These are phyloP conservation scores for Aureobasidium musti DNA, from an alignment of 2,329 filamentous ascomycete genomes.

Conservation along the genomic window DNA sequence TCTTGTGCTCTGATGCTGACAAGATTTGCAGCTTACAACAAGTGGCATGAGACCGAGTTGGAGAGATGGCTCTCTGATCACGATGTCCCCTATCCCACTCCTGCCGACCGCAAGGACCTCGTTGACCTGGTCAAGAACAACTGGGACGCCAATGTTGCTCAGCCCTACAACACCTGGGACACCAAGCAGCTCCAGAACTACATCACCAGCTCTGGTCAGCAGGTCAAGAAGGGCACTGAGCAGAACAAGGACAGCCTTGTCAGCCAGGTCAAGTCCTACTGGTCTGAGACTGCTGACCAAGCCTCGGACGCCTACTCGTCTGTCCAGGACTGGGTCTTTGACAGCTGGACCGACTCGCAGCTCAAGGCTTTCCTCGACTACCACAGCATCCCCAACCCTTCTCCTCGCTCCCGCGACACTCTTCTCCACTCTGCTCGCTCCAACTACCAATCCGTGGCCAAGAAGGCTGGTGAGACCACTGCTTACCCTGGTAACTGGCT, in stretches of 20 bases:
- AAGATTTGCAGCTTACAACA: constrained; percentile 78
- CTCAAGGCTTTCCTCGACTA: constrained; percentile 91
- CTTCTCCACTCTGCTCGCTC: constrained; percentile 75
- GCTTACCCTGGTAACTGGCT: constrained; percentile 96
- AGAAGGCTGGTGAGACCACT: constrained; percentile 72
- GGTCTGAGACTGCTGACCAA: constrained; percentile 78
- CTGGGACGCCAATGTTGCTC: constrained; percentile 76
- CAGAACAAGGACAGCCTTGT: constrained; percentile 69
- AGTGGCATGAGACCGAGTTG: constrained; percentile 97
- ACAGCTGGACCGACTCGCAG: constrained; percentile 92
- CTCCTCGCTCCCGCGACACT: constrained; percentile 81
- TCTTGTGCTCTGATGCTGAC: constrained; percentile 2
- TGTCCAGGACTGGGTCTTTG: constrained; percentile 89
- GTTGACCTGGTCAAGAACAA: constrained; percentile 85
- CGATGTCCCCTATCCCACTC: constrained; percentile 84
- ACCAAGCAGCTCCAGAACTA: constrained; percentile 67
- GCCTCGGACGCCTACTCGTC: constrained; percentile 69
- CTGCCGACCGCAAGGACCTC: constrained; percentile 92
- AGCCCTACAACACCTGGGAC: constrained; percentile 78
- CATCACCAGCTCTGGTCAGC: constrained; percentile 68
- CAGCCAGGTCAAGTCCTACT: constrained; percentile 68
- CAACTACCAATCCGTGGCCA: constrained; percentile 76
- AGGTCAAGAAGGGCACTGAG: constrained; percentile 67
- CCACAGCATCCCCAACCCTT: constrained; percentile 81
- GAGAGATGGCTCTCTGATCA: constrained; percentile 96